Evolutionary conservation across 2,329 filamentous ascomycete genomes (phyloP).

Genomic region (Bipolaris victoriae): DNA sequence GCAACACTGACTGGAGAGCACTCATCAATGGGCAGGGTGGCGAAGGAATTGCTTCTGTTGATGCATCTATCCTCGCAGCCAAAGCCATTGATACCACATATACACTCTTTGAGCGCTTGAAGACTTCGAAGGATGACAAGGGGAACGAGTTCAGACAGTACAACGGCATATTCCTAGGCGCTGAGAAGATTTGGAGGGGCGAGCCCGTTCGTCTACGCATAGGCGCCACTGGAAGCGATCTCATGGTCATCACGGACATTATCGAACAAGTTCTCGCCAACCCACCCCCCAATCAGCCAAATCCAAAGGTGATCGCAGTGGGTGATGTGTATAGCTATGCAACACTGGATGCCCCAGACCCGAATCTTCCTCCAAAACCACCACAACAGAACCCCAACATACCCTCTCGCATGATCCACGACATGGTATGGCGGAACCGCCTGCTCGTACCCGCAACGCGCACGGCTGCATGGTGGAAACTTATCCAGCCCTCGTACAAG

Average conservation of each 20-base stretch:
- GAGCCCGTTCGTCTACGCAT: conserved; percentile 61
- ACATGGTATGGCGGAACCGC: conserved; percentile 57
- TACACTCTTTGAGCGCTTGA: conserved; percentile 59
- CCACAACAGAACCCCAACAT: conserved; percentile 53
- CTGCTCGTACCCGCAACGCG: conserved; percentile 49
- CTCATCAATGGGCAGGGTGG: conserved; percentile 54
- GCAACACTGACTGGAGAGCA: conserved; percentile 59
- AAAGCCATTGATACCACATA: conserved; percentile 63
- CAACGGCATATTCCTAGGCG: conserved; percentile 63
- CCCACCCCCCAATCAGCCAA: conserved; percentile 21
- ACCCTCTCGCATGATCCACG: conserved; percentile 59
- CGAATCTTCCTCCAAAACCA: conserved; percentile 40
- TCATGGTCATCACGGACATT: conserved; percentile 57
- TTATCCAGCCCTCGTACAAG: conserved; percentile 41
- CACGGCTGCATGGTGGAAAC: conserved; percentile 53
- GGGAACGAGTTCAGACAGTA: conserved; percentile 56
- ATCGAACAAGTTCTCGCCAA: conserved; percentile 46
- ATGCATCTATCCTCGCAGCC: conserved; percentile 64
- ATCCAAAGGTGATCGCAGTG: conserved; percentile 48
- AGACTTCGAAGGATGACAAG: conserved; percentile 42
- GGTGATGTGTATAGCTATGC: conserved; percentile 62
- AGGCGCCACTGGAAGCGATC: conserved; percentile 52
- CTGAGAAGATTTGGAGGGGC: conserved; percentile 66
- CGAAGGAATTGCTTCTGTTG: conserved; percentile 59
- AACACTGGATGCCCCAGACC: conserved; percentile 38